These are phyloP conservation scores for Neospermospora avenae DNA, from an alignment of 2,329 filamentous ascomycete genomes.

Conservation along the genomic window DNA sequence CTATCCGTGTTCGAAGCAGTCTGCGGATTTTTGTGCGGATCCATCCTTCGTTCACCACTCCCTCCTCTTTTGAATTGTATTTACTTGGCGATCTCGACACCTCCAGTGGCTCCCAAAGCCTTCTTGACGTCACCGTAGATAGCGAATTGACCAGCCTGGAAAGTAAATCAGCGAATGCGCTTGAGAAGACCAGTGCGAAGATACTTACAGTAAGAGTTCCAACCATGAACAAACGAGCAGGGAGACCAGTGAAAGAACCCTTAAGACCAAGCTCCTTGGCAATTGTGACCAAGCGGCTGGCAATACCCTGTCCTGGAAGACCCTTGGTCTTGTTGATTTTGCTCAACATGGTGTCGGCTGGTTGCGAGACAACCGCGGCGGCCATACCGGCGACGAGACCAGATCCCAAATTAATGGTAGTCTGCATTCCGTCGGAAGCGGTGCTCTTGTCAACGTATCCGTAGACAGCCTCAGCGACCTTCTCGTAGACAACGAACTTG, in stretches of 20 bases:
- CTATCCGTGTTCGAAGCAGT: constrained; percentile 13
- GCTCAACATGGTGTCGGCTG: constrained; percentile 88
- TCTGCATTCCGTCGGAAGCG: constrained; percentile 67
- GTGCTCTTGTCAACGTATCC: constrained; percentile 65
- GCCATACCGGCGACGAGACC: constrained; percentile 81
- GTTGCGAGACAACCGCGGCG: constrained; percentile 82
- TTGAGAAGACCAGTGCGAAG: constrained; percentile 13
- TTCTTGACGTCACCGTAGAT: constrained; percentile 81
- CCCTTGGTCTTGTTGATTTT: constrained; percentile 97
- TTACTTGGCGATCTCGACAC: constrained; percentile 64
- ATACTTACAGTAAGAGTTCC: constrained; percentile 28
- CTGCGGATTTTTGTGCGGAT: constrained; percentile 2
- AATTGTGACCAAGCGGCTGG: constrained; percentile 81
- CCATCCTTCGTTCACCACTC: not conserved
- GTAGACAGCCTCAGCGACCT: constrained; percentile 75
- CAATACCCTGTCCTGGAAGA: constrained; percentile 79
- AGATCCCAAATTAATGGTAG: constrained; percentile 74
- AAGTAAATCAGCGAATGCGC: constrained; percentile 33
- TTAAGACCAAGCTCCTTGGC: constrained; percentile 77
- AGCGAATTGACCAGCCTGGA: constrained; percentile 80
- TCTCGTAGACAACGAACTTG: constrained; percentile 94
- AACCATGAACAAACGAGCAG: constrained; percentile 71
- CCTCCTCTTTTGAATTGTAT: constrained; percentile 15
- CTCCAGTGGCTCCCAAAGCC: constrained; percentile 66
- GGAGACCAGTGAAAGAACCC: constrained; percentile 77